A percentile compares a stretch with the other conserved stretches of the same genome.
Evolutionary conservation across 2,329 filamentous ascomycete genomes (phyloP).

Genomic region (Penicillium expansum): DNA sequence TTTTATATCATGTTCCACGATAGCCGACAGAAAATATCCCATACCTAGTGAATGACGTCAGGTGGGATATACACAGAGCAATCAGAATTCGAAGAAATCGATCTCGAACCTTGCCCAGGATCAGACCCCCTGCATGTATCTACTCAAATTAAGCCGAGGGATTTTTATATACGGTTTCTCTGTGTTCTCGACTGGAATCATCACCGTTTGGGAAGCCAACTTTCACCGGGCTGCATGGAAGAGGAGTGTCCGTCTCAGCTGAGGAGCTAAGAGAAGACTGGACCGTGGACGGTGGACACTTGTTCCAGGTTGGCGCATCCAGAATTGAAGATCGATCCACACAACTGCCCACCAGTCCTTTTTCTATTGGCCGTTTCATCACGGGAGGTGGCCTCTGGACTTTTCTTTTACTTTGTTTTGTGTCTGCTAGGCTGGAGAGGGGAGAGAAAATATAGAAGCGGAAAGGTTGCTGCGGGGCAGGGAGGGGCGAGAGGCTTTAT

Average conservation of each 20-base stretch:
- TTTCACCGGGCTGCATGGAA: conserved; percentile 8
- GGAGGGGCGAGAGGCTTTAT: conserved; percentile 11
- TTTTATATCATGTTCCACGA: conserved; percentile 11
- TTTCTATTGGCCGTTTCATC: conserved; percentile 14
- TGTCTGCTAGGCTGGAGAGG: not conserved
- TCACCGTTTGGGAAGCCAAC: not conserved
- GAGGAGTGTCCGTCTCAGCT: conserved; percentile 2
- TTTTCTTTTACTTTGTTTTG: not conserved
- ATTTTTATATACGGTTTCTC: not conserved
- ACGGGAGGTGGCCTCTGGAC: not conserved
- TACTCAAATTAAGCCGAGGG: not conserved
- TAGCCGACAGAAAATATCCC: conserved; percentile 11
- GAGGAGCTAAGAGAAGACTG: not conserved
- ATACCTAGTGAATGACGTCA: conserved; percentile 20
- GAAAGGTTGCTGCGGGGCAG: conserved; percentile 20
- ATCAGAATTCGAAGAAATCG: conserved; percentile 9
- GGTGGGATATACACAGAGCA: conserved; percentile 8
- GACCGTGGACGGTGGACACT: conserved; percentile 15
- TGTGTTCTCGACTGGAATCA: not conserved
- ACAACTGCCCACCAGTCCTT: conserved; percentile 9
- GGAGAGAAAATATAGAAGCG: conserved; percentile 19
- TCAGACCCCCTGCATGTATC: conserved; percentile 17
- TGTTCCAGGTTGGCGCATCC: conserved; percentile 13
- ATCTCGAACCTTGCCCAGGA: conserved; percentile 10
- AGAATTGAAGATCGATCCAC: conserved; percentile 19